These are phyloP conservation scores for Phyllosticta citriasiana DNA, from an alignment of 2,329 filamentous ascomycete species.

Conservation along the genomic window DNA sequence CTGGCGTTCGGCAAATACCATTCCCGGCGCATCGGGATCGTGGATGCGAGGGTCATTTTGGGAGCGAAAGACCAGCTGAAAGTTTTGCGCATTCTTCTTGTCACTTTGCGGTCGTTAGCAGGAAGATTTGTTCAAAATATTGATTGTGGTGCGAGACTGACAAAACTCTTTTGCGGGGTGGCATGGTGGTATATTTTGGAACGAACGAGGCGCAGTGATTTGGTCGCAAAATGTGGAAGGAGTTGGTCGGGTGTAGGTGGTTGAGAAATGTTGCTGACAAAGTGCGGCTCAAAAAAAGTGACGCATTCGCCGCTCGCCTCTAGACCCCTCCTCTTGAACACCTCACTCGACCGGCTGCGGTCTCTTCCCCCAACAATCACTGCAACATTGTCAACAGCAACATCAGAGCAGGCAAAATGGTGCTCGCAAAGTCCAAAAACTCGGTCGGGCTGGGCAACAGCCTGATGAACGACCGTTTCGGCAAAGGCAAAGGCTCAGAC, in stretches of 20 bases:
- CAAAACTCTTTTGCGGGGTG: slow-evolving; percentile 43
- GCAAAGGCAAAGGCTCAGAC: slow-evolving; percentile 78
- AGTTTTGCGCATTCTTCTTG: slow-evolving; percentile 89
- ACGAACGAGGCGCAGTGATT: background rate
- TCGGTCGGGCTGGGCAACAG: slow-evolving; percentile 89
- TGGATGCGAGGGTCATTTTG: slow-evolving; percentile 97
- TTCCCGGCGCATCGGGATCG: slow-evolving; percentile 76
- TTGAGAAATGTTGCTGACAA: slow-evolving; percentile 11
- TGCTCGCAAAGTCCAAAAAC: slow-evolving; percentile 87
- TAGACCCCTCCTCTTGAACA: slow-evolving; percentile 11
- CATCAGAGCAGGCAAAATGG: slow-evolving; percentile 41
- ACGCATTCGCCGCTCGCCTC: slow-evolving; percentile 8
- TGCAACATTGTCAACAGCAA: slow-evolving; percentile 14
- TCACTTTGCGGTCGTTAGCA: slow-evolving; percentile 39
- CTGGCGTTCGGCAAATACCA: slow-evolving; percentile 69
- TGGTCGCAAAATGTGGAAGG: background rate
- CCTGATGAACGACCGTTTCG: slow-evolving; percentile 98
- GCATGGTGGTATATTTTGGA: slow-evolving; percentile 16
- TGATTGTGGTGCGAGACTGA: background rate
- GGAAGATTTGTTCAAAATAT: background rate
- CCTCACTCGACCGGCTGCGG: slow-evolving; percentile 6
- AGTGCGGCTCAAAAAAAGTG: slow-evolving; percentile 11
- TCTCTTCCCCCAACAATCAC: slow-evolving; percentile 12
- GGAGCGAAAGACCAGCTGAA: slow-evolving; percentile 86
- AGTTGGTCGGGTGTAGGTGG: slow-evolving; percentile 4